Percentiles rank a stretch among this genome's conserved stretches.
phyloP scores from a whole-genome alignment of 306 rosid genomes.

The Cucumis melo region DNA sequence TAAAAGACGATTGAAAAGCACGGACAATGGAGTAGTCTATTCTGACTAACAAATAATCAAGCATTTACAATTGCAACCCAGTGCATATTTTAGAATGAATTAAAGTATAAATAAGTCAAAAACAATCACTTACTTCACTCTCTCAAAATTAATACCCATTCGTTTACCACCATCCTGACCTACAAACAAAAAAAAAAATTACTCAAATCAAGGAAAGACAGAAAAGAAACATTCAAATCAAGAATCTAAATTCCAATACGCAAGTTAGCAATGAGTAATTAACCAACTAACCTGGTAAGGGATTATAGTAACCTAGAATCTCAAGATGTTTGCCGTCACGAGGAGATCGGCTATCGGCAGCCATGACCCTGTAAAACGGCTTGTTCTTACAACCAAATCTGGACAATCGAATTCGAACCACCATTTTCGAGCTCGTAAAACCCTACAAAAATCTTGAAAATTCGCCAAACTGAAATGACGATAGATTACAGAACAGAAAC shows the following conservation, averaged over 20 bases:
- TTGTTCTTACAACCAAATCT: conserved; percentile 78
- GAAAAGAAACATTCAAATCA: neutral
- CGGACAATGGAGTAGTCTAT: neutral
- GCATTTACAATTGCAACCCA: neutral
- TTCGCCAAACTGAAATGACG: conserved; percentile 4
- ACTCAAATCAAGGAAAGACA: neutral
- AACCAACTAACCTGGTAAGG: conserved; percentile 50
- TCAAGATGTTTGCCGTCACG: conserved; percentile 93
- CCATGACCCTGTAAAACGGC: conserved; percentile 85
- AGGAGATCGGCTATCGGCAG: conserved; percentile 85
- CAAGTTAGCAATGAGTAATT: neutral
- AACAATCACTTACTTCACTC: conserved; percentile 59
- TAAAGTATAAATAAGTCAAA: neutral
- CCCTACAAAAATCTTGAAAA: neutral
- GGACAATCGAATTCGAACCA: conserved; percentile 72
- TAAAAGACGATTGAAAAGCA: neutral
- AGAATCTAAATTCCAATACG: neutral
- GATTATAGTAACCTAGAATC: conserved; percentile 77
- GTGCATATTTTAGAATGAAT: neutral
- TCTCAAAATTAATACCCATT: conserved; percentile 84
- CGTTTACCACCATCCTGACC: conserved; percentile 83
- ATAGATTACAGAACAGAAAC: conserved; percentile 11
- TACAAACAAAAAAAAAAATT: conserved; percentile 17
- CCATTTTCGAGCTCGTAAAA: conserved; percentile 31
- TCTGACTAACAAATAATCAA: neutral